Base-by-base conservation (phyloP, 306 rosid genomes). In the Rosa multiflora region DNA sequence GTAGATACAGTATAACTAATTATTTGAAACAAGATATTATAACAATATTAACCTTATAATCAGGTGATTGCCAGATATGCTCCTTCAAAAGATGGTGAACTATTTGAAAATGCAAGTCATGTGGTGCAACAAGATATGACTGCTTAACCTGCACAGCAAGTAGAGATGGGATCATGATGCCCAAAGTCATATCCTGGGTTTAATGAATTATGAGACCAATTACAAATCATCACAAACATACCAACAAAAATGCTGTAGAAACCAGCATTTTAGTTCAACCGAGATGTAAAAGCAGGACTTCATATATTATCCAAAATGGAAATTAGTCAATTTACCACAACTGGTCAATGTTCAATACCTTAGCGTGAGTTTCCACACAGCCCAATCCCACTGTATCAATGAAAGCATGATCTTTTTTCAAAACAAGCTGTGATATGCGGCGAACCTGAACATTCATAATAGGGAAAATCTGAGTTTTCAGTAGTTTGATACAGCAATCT, bases 331-430 rank as follows among this genome's bases (percentile, higher is more conserved):
- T 21, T 59, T 59, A 53, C 49, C 11, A 15, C 29, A 58, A 61
- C 70, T 71, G 56, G 79, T 80, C 52, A 35, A 20, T 61, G 53
- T 71, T 80, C 78, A 80, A 76, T 88, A 89, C 98, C 97, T 91
- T 82, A 75, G 81, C 75, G 59, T 91, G 95, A 86, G 98, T 95
- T 83, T 95, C 96, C 64, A 90, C 91, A 70, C 81, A 85, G 62
- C 93, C 97, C 52, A 89, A 83, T 73, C 98, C 99, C 80, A 92
- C 90, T n/a, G 98, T 92, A 82, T 95, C 98, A 82, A 95, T 77
- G 81, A 82, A 92, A 64, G 76, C 72, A 80, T 95, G 99, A 73
- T 95, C 99, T 81, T 93, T 90, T 76, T 90, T 90, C 90, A 95
- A 86, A 83, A 92, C 93, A 86, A 95, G 94, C 85, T 95, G 99